Conservation (phyloP, 176 grass and related monocot genomes). For the Avena atlantica region DNA sequence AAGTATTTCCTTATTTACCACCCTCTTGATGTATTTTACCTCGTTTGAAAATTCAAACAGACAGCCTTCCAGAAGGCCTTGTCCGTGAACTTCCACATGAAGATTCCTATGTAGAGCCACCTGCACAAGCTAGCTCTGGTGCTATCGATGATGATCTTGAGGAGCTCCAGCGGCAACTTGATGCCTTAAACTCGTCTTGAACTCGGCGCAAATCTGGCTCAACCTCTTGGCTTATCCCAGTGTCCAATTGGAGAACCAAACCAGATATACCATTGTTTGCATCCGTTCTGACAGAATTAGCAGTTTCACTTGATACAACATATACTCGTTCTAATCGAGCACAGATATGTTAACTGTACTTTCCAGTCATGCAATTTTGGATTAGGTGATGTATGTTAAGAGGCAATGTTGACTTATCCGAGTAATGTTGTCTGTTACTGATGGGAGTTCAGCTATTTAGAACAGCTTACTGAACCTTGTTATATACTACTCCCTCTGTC, state of each 20-base stretch:
- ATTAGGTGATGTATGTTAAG: neutral
- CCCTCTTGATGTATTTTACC: neutral
- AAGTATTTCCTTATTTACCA: neutral
- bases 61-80: slow-evolving; percentile 89
- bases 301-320: neutral
- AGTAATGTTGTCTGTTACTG: no score
- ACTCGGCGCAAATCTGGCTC: neutral
- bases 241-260: neutral
- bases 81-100: slow-evolving; percentile 84
- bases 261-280: neutral
- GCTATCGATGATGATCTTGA: slow-evolving; percentile 72
- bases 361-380: neutral
- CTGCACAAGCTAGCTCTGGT: slow-evolving; percentile 21
- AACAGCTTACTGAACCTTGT: no score
- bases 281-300: neutral
- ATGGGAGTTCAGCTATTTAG: no score
- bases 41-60: slow-evolving; percentile 45
- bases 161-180: slow-evolving; percentile 89
- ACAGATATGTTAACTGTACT: neutral
- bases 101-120: slow-evolving; percentile 53
- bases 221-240: neutral
- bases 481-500: no score
- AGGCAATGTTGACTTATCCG: neutral
- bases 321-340: neutral
- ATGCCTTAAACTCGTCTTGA: slow-evolving; percentile 55